Evolutionary conservation across 1,284 basidiomycete species (phyloP), one percentile per base, ranked within the genome.

Genomic region (Sanghuangporus weigelae): DNA sequence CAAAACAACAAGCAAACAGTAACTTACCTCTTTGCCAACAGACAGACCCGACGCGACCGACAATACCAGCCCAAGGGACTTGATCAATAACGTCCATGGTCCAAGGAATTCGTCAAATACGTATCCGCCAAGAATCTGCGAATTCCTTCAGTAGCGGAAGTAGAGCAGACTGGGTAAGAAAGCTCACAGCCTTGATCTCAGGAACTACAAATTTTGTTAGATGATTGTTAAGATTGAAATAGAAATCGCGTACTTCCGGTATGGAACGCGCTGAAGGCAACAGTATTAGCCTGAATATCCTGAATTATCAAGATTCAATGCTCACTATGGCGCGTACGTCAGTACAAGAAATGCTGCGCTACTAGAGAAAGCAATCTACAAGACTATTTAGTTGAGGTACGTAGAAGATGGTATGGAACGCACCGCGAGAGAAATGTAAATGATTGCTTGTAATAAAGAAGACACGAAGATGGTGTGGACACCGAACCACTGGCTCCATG

Each of bases 1-100:
- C 36, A 42, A 19, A 31, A 8, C n/a, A 53, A 35, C 39, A 36
- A 16, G 51, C 19, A 50, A 54, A 38, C n/a, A 8, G 57, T 36
- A 7, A 55, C 71, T 49, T 57, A 80, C 85, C 76, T 89, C 87
- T 74, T 92, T 92, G 10, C 90, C 90, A 21, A 92, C 75, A 2
- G 87, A 90, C 14, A 92, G 76, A 0, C 90, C 90, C 10, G 88
- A 90, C 0, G 88, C 88, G n/a, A 92, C 89, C 1, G 89, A 81
- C 8, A 94, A 79, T 6, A 89, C 87, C 38, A 93, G 78, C 7
- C 90, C 91, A 53, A 93, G 74, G 0, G 86, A 84, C 73, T 93
- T 93, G 70, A 91, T 90, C 49, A 90, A 74, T 16, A 91, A 79
- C 0, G 86, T 90, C 87, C 86, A 89, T 0, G 86, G 81, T n/a